A percentile compares a stretch with the other conserved stretches of the same genome.
phyloP scores from a whole-genome alignment of 805 yeast genomes.

The Komagataella pastoris region DNA sequence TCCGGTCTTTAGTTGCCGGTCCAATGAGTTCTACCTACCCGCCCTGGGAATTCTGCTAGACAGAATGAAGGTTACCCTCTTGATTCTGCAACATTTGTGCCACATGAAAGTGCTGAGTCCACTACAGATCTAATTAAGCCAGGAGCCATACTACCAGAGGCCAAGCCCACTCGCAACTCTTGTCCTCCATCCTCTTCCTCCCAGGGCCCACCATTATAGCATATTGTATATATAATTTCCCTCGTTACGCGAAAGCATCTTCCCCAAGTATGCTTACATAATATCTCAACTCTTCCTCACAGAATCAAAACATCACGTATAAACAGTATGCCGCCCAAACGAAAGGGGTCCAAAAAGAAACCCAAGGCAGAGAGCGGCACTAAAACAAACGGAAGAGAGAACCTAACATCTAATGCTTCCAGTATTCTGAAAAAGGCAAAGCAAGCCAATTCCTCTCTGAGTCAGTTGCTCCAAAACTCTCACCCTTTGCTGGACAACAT shows the following conservation, averaged over 20 bases:
- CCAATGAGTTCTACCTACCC: not conserved
- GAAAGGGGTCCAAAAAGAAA: not conserved
- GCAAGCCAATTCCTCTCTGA: conserved; percentile 1
- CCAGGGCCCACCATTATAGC: not conserved
- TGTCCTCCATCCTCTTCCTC: too few species aligned
- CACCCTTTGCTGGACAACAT: not conserved
- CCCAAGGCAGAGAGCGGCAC: not conserved
- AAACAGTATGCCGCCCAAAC: not conserved
- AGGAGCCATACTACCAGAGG: too few species aligned
- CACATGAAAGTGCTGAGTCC: too few species aligned
- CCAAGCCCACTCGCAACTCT: too few species aligned
- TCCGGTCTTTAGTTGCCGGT: not conserved
- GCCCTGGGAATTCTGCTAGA: not conserved
- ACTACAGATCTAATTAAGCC: too few species aligned
- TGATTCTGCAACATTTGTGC: too few species aligned
- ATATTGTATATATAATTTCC: too few species aligned
- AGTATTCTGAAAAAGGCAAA: not conserved
- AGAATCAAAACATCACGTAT: not conserved
- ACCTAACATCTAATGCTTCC: not conserved
- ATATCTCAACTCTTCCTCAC: not conserved
- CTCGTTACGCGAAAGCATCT: not conserved
- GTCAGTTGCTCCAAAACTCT: not conserved
- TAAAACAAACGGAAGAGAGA: not conserved
- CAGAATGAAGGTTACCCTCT: not conserved
- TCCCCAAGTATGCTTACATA: not conserved